A percentile compares a stretch with the other conserved stretches of the same genome.
Conservation (phyloP, 2,329 filamentous ascomycete species). For the Alternaria sp. region DNA sequence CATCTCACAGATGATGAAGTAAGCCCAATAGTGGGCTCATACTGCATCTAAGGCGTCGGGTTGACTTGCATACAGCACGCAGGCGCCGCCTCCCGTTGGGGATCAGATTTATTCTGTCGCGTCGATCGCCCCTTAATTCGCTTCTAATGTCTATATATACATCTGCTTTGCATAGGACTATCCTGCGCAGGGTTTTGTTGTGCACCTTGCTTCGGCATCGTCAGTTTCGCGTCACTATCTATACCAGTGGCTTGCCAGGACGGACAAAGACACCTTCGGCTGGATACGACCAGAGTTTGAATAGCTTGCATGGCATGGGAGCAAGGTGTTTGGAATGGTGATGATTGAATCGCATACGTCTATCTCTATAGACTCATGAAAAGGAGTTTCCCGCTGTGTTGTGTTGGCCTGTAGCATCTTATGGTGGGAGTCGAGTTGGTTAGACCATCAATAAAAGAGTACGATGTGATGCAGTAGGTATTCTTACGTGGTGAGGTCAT, state of each 20-base stretch:
- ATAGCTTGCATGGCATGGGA: slow-evolving; percentile 26
- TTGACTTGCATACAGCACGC: slow-evolving; percentile 34
- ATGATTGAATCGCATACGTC: slow-evolving; percentile 10
- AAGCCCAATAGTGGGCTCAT: slow-evolving; percentile 25
- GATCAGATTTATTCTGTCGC: slow-evolving; percentile 30
- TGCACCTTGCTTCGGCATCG: slow-evolving; percentile 17
- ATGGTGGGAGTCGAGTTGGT: background rate
- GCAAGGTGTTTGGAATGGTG: slow-evolving; percentile 20
- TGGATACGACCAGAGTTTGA: slow-evolving; percentile 25
- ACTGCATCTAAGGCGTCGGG: slow-evolving; percentile 30
- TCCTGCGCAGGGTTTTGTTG: slow-evolving; percentile 8
- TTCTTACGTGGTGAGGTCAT: background rate
- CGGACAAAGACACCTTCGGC: slow-evolving; percentile 17
- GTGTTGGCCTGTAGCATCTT: slow-evolving; percentile 18
- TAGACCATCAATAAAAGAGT: slow-evolving; percentile 6
- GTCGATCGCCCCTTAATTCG: slow-evolving; percentile 39
- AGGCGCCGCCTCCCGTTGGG: slow-evolving; percentile 28
- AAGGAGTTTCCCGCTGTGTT: slow-evolving; percentile 8
- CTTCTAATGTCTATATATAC: slow-evolving; percentile 46
- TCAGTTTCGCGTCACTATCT: slow-evolving; percentile 26
- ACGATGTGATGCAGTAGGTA: background rate
- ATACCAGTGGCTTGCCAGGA: slow-evolving; percentile 32
- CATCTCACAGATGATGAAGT: slow-evolving; percentile 57
- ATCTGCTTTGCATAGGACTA: background rate
- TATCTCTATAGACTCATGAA: slow-evolving; percentile 13